phyloP scores from a whole-genome alignment of 139 green algal genomes.

The Chlorella vulgaris region DNA sequence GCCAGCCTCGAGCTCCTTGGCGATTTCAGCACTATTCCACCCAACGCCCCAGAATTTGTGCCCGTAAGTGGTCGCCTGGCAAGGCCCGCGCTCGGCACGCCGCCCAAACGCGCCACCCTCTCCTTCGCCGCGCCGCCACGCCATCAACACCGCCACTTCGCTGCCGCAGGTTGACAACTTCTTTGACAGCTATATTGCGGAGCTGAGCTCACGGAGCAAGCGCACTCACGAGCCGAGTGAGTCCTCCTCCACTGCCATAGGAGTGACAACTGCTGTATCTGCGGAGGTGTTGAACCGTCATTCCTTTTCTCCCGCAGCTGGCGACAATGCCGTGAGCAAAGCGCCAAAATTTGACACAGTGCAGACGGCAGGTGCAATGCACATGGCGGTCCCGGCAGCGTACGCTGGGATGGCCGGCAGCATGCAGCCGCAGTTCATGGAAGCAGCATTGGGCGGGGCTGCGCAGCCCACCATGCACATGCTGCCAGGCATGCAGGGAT shows the following conservation, averaged over 20 bases:
- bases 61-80: neutral
- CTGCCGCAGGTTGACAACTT: conserved; percentile 44
- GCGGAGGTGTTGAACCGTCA: too few species aligned
- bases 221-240: conserved; percentile 6
- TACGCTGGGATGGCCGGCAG: neutral
- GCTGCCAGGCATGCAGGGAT: neutral
- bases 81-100: neutral
- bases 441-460: too few species aligned
- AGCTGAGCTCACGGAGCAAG: conserved; percentile 33
- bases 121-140: neutral
- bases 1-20: neutral
- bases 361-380: neutral
- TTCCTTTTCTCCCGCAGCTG: neutral
- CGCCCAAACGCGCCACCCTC: too few species aligned
- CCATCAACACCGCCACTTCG: too few species aligned
- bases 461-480: neutral
- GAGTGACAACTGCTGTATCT: too few species aligned
- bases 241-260: neutral
- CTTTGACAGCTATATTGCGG: conserved; percentile 38
- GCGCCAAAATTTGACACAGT: neutral
- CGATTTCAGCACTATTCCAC: neutral
- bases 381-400: neutral
- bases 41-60: conserved; percentile 5
- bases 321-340: neutral
- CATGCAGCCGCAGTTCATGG: conserved; percentile 17